A percentile compares a stretch with the other conserved stretches of the same genome.
Conservation (phyloP, 2,329 filamentous ascomycete genomes). For the Fusarium protoensiforme region DNA sequence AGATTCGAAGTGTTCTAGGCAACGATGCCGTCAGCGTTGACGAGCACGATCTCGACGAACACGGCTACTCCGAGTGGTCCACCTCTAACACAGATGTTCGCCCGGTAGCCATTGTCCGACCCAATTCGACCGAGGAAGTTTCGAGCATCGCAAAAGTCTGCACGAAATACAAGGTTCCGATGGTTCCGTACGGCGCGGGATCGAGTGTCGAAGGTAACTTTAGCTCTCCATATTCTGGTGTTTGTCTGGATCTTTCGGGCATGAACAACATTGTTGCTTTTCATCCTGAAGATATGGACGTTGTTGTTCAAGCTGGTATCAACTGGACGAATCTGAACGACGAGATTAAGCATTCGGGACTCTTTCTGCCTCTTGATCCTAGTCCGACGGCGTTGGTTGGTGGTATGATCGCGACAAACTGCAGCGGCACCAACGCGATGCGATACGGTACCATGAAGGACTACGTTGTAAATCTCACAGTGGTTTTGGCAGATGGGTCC, state of each 20-base stretch:
- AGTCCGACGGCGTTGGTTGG: slow-evolving; percentile 69
- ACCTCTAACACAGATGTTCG: slow-evolving; percentile 72
- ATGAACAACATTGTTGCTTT: slow-evolving; percentile 76
- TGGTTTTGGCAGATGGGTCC: slow-evolving; percentile 75
- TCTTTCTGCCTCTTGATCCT: slow-evolving; percentile 78
- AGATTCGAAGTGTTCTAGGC: slow-evolving; percentile 46
- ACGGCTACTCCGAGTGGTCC: slow-evolving; percentile 79
- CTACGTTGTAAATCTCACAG: slow-evolving; percentile 77
- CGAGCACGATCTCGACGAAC: slow-evolving; percentile 69
- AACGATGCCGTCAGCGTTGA: slow-evolving; percentile 72
- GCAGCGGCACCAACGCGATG: slow-evolving; percentile 69
- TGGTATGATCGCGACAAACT: slow-evolving; percentile 75
- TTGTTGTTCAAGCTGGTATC: slow-evolving; percentile 76
- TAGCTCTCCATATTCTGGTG: slow-evolving; percentile 72
- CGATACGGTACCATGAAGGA: slow-evolving; percentile 82
- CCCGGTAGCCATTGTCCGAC: slow-evolving; percentile 74
- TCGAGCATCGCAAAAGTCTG: slow-evolving; percentile 71
- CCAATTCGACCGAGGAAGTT: slow-evolving; percentile 72
- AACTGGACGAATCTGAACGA: slow-evolving; percentile 76
- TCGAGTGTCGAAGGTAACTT: slow-evolving; percentile 79
- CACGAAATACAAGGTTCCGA: slow-evolving; percentile 70
- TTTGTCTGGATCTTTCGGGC: slow-evolving; percentile 75
- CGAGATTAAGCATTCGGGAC: slow-evolving; percentile 67
- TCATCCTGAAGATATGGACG: slow-evolving; percentile 76
- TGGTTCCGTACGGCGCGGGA: slow-evolving; percentile 81